Percentiles rank a stretch among this genome's conserved stretches.
Conservation (phyloP, 257 asterid genomes). For the Lavandula angustifolia region DNA sequence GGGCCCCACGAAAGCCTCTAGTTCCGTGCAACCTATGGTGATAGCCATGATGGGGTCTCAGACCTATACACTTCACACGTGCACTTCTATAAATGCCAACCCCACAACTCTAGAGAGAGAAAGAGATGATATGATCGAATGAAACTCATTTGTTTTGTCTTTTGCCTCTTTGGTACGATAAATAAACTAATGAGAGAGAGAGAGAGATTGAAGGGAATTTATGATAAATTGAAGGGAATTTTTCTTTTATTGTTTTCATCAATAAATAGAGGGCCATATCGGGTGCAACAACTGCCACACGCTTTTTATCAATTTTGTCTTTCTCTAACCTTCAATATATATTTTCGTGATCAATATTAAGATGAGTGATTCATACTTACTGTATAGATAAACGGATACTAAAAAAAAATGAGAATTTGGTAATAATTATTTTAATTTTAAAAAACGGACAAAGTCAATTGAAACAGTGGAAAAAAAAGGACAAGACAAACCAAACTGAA, state of each 20-base stretch:
- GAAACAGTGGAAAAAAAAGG: too few relatives aligned
- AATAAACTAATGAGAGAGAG: constrained; percentile 30
- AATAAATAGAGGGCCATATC: constrained; percentile 41
- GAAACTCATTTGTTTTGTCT: constrained; percentile 46
- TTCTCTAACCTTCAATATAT: constrained; percentile 21
- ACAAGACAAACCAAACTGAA: too few relatives aligned
- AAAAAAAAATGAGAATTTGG: too few relatives aligned
- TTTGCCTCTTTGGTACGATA: too few relatives aligned
- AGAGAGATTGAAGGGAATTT: constrained; percentile 7
- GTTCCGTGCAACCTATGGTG: background rate
- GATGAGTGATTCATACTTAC: too few relatives aligned
- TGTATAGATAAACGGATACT: too few relatives aligned
- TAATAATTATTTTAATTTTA: too few relatives aligned
- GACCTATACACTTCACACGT: constrained; percentile 62
- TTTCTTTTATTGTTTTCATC: background rate
- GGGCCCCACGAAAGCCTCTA: background rate
- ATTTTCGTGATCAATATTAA: too few relatives aligned
- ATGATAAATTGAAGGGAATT: background rate
- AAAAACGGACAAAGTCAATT: too few relatives aligned
- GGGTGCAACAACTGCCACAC: constrained; percentile 38
- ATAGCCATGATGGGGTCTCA: constrained; percentile 42
- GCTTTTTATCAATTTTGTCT: constrained; percentile 43
- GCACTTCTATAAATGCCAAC: constrained; percentile 40
- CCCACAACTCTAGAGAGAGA: constrained; percentile 31
- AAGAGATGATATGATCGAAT: background rate